These are phyloP conservation scores for Magnolia kwangsiensis DNA, from an alignment of 164 flowering plant species.

Conservation along the genomic window DNA sequence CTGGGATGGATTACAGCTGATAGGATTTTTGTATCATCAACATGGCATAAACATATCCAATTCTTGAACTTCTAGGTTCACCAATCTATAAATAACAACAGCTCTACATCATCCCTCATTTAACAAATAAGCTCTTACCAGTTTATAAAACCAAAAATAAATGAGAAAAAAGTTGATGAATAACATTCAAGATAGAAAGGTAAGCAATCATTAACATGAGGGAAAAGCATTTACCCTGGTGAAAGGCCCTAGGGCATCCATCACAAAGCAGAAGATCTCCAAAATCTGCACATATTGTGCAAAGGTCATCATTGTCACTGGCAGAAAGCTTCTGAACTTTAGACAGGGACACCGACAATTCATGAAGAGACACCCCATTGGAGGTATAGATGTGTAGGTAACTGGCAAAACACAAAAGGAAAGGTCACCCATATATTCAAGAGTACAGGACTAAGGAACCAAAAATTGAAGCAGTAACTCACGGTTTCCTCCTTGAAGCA, in stretches of 20 bases:
- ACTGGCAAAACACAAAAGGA: slow-evolving; percentile 36
- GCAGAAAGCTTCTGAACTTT: slow-evolving; percentile 37
- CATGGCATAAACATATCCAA: not conserved
- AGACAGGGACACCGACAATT: slow-evolving; percentile 56
- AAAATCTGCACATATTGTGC: slow-evolving; percentile 64
- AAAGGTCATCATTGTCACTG: slow-evolving; percentile 77
- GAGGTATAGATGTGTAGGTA: slow-evolving; percentile 79
- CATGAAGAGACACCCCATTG: slow-evolving; percentile 91
- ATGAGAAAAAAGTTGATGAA: not conserved
- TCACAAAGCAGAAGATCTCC: slow-evolving; percentile 85
- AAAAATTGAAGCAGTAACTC: slow-evolving; percentile 26
- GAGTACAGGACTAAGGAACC: not conserved
- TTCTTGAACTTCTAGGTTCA: not conserved
- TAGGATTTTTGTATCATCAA: not conserved
- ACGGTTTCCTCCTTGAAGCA: slow-evolving; percentile 88
- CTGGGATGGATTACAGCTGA: not conserved
- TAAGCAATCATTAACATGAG: not conserved
- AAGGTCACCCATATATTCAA: not conserved
- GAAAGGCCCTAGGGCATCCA: slow-evolving; percentile 83
- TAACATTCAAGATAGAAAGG: not conserved
- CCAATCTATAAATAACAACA: not conserved
- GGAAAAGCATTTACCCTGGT: slow-evolving; percentile 24
- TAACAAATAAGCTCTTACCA: not conserved
- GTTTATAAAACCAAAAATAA: not conserved
- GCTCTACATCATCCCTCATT: not conserved